Base-by-base conservation (phyloP, 352 stramenopile species). In the Phytophthora pistaciae region DNA sequence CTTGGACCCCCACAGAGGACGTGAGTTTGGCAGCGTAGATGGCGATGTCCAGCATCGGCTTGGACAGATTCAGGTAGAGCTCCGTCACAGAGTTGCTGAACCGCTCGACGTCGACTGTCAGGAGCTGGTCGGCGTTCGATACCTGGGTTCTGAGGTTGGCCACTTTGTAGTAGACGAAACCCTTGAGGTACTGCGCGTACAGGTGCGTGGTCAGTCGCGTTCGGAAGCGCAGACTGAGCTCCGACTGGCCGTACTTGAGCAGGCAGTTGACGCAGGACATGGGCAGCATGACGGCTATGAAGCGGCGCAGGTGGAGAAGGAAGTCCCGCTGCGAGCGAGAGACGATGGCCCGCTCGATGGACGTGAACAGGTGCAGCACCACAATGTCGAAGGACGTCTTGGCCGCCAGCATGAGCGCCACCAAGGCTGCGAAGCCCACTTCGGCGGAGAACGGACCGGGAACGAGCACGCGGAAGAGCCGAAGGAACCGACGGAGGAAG, bases 161-260 rank as follows among this genome's bases (percentile, higher is more conserved):
- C 38, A 96, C 88, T 56, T 93, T 92, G 82, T 97, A 97, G 76
- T 94, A 97, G 63, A 88, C 88, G 64, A 94, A 94, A 21, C 85
- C 84, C 64, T 88, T 79, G 60, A 96, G 82, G 46, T 53, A 53
- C 20, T 53, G 46, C 13, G 14, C 46, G 46, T 53, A 53, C 46
- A 53, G 20, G 46, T 53, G 20, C 46, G 5, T 16, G n/a, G 46
- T 53, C 46, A 53, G 46, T 53, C 46, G 46, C 20, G 46, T 20
- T 16, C 46, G 46, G 20, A 53, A 53, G 46, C 46, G 46, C 20
- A 53, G 46, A 53, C 46, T 53, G 3, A 53, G 46, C 20, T 53
- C 46, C 46, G 46, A 53, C 46, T 53, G 46, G 3, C 46, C 46
- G 46, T 29, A 53, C 20, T 53, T 53, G 46, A 53, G 46, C 18